Conservation (phyloP, 2,329 filamentous ascomycete species). For the Trichoderma semiorbis region DNA sequence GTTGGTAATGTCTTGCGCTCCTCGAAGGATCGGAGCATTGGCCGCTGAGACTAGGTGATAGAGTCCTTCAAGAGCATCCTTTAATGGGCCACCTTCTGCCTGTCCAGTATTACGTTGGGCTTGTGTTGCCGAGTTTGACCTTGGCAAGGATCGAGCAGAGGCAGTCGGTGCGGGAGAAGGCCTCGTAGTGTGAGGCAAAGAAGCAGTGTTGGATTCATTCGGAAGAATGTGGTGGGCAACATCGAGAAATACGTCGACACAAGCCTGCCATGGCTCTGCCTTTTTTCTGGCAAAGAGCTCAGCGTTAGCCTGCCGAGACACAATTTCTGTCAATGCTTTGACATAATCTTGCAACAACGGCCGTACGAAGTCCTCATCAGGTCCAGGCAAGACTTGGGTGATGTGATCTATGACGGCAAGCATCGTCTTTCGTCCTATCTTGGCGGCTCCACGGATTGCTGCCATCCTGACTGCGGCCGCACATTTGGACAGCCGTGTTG, state of each 20-base stretch:
- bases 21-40: constrained; percentile 62
- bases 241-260: constrained; percentile 68
- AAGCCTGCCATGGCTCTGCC: constrained; percentile 62
- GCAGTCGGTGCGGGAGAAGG: constrained; percentile 47
- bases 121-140: constrained; percentile 30
- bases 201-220: constrained; percentile 38
- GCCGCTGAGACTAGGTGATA: constrained; percentile 59
- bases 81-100: constrained; percentile 33
- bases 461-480: constrained; percentile 69
- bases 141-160: constrained; percentile 28
- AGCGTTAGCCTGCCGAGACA: constrained; percentile 71
- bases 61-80: constrained; percentile 57
- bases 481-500: constrained; percentile 61
- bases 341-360: constrained; percentile 74
- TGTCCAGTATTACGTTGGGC: constrained; percentile 28
- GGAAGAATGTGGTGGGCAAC: constrained; percentile 51
- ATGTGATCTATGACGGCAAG: constrained; percentile 78
- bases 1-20: constrained; percentile 53
- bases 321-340: constrained; percentile 66
- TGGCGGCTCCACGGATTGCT: constrained; percentile 64
- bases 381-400: constrained; percentile 64
- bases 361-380: constrained; percentile 60
- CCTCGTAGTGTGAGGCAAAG: constrained; percentile 31
- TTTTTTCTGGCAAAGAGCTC: constrained; percentile 66
- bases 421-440: constrained; percentile 73